Evolutionary conservation across 352 stramenopile species (phyloP), one percentile per base, ranked within the genome.

Genomic region (Phytophthora foliorum): DNA sequence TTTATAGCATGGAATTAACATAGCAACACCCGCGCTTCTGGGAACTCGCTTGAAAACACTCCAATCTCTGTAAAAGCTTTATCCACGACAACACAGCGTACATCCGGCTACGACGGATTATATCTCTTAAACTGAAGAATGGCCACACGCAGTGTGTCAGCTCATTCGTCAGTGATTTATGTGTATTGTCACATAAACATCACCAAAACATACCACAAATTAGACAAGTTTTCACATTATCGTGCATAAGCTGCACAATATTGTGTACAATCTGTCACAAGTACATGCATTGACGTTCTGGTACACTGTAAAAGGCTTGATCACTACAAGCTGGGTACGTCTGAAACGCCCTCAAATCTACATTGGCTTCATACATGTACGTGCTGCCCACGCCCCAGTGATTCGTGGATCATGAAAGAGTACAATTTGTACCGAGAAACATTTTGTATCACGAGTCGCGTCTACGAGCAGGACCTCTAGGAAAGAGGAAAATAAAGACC

Each of bases 1-100:
- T 69, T 68, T 0, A 64, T 52, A 1, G 63, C 67, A 22, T 75
- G 61, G n/a, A 53, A 75, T 42, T 71, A 53, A n/a, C 60, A 75
- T 21, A 75, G 36, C 6, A 75, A 22, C 1, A 68, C 7, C 0
- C 36, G 14, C 17, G 46, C 65, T 21, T 45, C n/a, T 22, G 57
- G 49, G 17, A 67, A 58, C 21, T 50, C 32, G 3, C 31, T 14
- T 1, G 16, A n/a, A 2, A 71, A 22, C 10, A 61, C 53, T n/a
- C 6, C 36, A 14, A 75, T 67, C 52, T 75, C 67, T 14, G 61
- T 67, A 11, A 75, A 75, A 19, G 71, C 56, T 38, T 75, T 75
- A 41, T 75, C 53, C 9, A 71, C 62, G 4, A 75, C 39, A 41
- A 71, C 44, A 21, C 54, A 75, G 0, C n/a, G 24, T 7, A 67